Evolutionary conservation across 2,329 filamentous ascomycete genomes (phyloP), one percentile per base, ranked within the genome.

Genomic region (Epichloe gansuensis): DNA sequence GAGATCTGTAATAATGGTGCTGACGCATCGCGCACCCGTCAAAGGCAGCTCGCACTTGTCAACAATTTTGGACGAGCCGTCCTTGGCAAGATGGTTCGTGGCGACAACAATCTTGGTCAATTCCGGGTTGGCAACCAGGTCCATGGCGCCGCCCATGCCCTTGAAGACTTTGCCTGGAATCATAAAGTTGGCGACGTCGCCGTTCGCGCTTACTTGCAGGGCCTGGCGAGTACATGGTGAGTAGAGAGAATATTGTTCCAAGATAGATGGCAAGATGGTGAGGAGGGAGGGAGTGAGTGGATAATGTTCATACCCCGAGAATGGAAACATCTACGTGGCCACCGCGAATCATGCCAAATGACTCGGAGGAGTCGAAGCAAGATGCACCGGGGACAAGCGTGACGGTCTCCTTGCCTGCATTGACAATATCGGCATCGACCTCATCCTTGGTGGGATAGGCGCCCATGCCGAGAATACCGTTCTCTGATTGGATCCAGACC

Each of bases 101-200:
- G 82, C 78, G 3, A 86, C 81, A 4, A 87, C 81, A 58, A 87
- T 84, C 73, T 85, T 86, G 57, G 83, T 87, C 60, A 76, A 74
- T 58, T 84, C 80, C 0, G 83, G 83, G 66, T 86, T 85, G 39
- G 80, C 82, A 11, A 87, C 81, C 7, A 87, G 69, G 63, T 87
- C 83, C 83, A 87, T 87, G 17, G 83, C 83, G 31, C 83, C 83
- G 55, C 88, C 88, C 82, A 94, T 93, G 17, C 88, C 88, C 74
- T 93, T 93, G 69, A 89, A 82, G 11, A 88, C 80, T 68, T 91
- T 93, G 25, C 88, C 88, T 0, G 88, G 88, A 56, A 94, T 85
- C 84, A 93, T 93, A 74, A 88, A 94, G 69, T 93, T 93, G 45
- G 88, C 88, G 50, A 94, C 69, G 63, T 94, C 88, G 27, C 88